Conservation (phyloP, 208 protist genomes). For the Trypanosoma theileri region DNA sequence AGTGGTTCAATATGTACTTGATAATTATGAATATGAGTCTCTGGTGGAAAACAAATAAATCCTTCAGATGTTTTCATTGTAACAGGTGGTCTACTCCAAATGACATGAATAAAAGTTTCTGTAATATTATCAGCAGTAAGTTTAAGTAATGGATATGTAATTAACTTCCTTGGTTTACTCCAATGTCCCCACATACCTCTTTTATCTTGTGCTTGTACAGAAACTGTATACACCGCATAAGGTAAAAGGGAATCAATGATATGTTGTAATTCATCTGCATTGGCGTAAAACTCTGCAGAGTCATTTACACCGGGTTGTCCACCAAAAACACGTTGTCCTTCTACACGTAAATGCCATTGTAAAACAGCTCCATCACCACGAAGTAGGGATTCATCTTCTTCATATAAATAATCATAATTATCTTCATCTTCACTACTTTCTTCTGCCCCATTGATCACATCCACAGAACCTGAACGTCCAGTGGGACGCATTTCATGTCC, state of each 20-base stretch:
- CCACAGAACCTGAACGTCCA: too few species aligned
- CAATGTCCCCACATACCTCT: conserved; percentile 88
- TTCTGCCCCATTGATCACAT: not conserved
- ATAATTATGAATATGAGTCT: conserved; percentile 84
- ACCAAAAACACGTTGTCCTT: conserved; percentile 65
- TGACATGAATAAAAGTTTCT: conserved; percentile 84
- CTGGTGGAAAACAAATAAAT: conserved; percentile 72
- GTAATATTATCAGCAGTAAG: conserved; percentile 63
- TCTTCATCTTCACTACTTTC: conserved; percentile 7
- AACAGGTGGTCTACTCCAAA: conserved; percentile 62
- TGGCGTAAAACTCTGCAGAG: conserved; percentile 55
- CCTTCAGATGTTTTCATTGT: conserved; percentile 16
- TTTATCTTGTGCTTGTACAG: conserved; percentile 73
- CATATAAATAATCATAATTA: conserved; percentile 26
- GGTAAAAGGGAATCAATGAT: conserved; percentile 67
- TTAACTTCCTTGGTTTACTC: conserved; percentile 54
- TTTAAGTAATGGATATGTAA: conserved; percentile 76
- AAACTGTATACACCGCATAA: conserved; percentile 67
- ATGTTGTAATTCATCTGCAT: conserved; percentile 41
- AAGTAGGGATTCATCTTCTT: conserved; percentile 40
- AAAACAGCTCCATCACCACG: conserved; percentile 63
- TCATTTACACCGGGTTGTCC: conserved; percentile 64
- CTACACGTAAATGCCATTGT: conserved; percentile 85
- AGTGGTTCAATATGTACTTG: conserved; percentile 82
- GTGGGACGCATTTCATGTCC: not conserved